Percentiles rank a stretch among this genome's conserved stretches.
Evolutionary conservation across 441 rosid species (phyloP).

Genomic region (Daphne laureola): DNA sequence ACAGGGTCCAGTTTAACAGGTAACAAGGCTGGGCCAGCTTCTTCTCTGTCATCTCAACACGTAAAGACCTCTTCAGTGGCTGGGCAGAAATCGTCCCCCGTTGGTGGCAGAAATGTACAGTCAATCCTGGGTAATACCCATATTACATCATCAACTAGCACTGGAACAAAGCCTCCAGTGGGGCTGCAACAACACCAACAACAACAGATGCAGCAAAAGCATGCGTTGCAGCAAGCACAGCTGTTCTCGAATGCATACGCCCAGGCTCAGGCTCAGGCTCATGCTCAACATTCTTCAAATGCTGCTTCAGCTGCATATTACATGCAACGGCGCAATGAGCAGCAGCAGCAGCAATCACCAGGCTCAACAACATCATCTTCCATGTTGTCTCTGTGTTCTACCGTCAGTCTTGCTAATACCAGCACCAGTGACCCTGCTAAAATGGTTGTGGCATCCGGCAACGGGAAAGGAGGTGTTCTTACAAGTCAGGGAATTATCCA

Average conservation of each 20-base stretch:
- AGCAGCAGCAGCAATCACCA: slow-evolving; percentile 38
- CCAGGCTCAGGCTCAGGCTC: slow-evolving; percentile 49
- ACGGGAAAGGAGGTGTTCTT: slow-evolving; percentile 58
- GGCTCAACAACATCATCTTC: slow-evolving; percentile 41
- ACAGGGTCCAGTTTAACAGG: slow-evolving; percentile 46
- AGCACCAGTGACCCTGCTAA: slow-evolving; percentile 68
- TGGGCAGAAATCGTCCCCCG: slow-evolving; percentile 46
- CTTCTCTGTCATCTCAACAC: slow-evolving; percentile 57
- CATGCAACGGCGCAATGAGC: slow-evolving; percentile 59
- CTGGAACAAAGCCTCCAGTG: slow-evolving; percentile 49
- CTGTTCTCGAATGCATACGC: slow-evolving; percentile 38
- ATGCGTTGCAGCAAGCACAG: slow-evolving; percentile 50
- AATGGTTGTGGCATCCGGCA: slow-evolving; percentile 50
- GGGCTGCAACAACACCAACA: slow-evolving; percentile 35
- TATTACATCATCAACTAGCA: slow-evolving; percentile 31
- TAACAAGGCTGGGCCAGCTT: slow-evolving; percentile 67
- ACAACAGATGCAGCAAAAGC: slow-evolving; percentile 56
- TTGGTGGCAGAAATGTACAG: slow-evolving; percentile 50
- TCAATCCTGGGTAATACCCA: slow-evolving; percentile 70
- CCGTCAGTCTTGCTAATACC: slow-evolving; percentile 30
- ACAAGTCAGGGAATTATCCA: slow-evolving; percentile 39
- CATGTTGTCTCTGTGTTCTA: slow-evolving; percentile 42
- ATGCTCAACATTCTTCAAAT: slow-evolving; percentile 36
- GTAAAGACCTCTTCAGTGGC: slow-evolving; percentile 50
- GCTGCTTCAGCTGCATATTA: slow-evolving; percentile 37